Base-by-base conservation (phyloP, 805 yeast species). In the Starmera quercuum region DNA sequence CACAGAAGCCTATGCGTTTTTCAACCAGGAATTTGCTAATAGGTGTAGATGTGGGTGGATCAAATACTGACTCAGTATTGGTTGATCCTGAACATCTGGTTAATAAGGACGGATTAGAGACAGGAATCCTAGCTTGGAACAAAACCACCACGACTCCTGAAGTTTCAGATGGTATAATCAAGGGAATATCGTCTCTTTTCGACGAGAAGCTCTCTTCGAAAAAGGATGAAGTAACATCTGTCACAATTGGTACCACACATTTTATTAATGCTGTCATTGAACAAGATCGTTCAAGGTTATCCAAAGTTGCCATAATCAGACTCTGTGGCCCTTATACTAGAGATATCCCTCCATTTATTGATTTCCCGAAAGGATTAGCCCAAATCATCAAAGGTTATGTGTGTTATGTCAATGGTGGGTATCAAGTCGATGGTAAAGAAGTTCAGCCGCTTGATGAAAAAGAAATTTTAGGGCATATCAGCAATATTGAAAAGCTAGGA, bases 31-130 rank as follows among this genome's bases (percentile, higher is more conserved):
- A 37, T n/a, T 42, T 44, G 25, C 40, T 63, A 7, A 59, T 68
- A 23, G 75, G 74, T 17, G 64, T 69, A 14, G 75, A 69, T 45
- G 73, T 69, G 28, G 75, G 75, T 17, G 74, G 74, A 12, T 69
- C 74, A 24, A 68, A 68, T 51, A 66, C 73, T 1, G 74, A 69
- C 45, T 57, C 67, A 16, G 74, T 68, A 21, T 46, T 69, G 17
- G 37, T 68, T 7, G 65, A 67, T 33, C 68, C 73, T 1, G 30
- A 52, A 6, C 27, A 35, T 10, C 35, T 55, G 13, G 30, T 40
- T 2, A 41, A 45, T 3, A 35, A 43, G 22, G 47, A 55, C 24
- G 64, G n/a, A n/a, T n/a, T n/a, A n/a, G 8, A 15, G 4, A 25
- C 13, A 25, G 10, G 67, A 1, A 64, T 68, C 3, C 25, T 66